Conservation (phyloP, 495 filamentous ascomycete genomes). For the Aspergillus diversus region DNA sequence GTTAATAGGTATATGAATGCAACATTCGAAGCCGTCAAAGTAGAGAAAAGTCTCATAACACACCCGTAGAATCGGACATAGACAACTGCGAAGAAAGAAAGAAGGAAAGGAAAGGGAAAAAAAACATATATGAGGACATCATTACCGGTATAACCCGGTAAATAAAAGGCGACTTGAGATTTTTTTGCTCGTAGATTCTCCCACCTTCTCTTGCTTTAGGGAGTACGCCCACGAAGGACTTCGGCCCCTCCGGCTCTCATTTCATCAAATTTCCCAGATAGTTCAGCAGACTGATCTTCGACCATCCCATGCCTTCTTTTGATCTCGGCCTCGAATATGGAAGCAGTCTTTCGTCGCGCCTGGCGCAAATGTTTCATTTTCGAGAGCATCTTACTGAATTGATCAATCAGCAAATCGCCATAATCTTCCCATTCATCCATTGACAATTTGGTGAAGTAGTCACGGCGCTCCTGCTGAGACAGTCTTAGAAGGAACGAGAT, state of each 20-base stretch:
- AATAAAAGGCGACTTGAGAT: no score
- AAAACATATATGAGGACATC: no score
- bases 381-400: constrained; percentile 64
- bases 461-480: constrained; percentile 51
- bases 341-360: constrained; percentile 65
- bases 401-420: constrained; percentile 77
- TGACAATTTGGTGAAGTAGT: constrained; percentile 66
- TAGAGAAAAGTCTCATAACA: no score
- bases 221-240: constrained; percentile 44
- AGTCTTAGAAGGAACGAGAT: constrained; percentile 35
- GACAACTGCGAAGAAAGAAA: no score
- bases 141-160: no score
- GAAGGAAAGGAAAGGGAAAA: no score
- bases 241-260: constrained; percentile 50
- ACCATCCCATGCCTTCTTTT: constrained; percentile 50
- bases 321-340: constrained; percentile 71
- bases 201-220: constrained; percentile 20
- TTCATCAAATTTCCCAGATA: constrained; percentile 45
- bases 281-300: constrained; percentile 38
- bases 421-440: constrained; percentile 80
- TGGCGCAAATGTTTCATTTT: constrained; percentile 66
- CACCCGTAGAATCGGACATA: no score
- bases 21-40: not conserved
- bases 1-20: not conserved
- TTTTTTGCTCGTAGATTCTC: no score